Percentiles rank a stretch among this genome's conserved stretches.
phyloP scores from a whole-genome alignment of 2,329 filamentous ascomycete species.

The Cladosporium sp. region DNA sequence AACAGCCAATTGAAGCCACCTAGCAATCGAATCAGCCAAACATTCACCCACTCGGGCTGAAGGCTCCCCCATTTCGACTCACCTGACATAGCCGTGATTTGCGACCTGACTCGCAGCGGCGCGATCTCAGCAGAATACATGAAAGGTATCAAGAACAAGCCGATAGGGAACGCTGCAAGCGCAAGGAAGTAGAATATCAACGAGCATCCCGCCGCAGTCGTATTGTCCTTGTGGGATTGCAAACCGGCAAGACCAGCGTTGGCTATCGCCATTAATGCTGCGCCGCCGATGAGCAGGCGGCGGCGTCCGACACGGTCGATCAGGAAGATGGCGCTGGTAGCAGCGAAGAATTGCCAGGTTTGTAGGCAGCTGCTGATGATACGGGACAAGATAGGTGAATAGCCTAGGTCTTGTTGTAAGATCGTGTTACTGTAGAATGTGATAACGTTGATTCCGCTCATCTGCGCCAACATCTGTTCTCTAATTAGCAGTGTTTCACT shows the following conservation, averaged over 20 bases:
- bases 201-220: slow-evolving; percentile 26
- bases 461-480: slow-evolving; percentile 26
- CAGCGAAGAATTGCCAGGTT: slow-evolving; percentile 32
- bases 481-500: background rate
- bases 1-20: slow-evolving; percentile 61
- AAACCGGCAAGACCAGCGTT: slow-evolving; percentile 28
- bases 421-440: slow-evolving; percentile 32
- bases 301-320: slow-evolving; percentile 35
- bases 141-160: slow-evolving; percentile 34
- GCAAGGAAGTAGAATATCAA: slow-evolving; percentile 32
- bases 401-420: slow-evolving; percentile 26
- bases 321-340: slow-evolving; percentile 30
- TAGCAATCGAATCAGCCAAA: too few relatives aligned
- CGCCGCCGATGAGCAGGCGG: slow-evolving; percentile 31
- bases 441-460: slow-evolving; percentile 31
- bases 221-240: slow-evolving; percentile 24
- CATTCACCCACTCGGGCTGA: too few relatives aligned
- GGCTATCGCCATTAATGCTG: slow-evolving; percentile 30
- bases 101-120: slow-evolving; percentile 31
- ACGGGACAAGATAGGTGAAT: slow-evolving; percentile 23
- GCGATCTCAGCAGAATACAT: slow-evolving; percentile 38
- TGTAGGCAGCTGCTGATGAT: slow-evolving; percentile 31
- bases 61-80: too few relatives aligned
- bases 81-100: slow-evolving; percentile 40
- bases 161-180: slow-evolving; percentile 31